These are phyloP conservation scores for Crotalaria pallida DNA, from an alignment of 306 rosid species.

Conservation along the genomic window DNA sequence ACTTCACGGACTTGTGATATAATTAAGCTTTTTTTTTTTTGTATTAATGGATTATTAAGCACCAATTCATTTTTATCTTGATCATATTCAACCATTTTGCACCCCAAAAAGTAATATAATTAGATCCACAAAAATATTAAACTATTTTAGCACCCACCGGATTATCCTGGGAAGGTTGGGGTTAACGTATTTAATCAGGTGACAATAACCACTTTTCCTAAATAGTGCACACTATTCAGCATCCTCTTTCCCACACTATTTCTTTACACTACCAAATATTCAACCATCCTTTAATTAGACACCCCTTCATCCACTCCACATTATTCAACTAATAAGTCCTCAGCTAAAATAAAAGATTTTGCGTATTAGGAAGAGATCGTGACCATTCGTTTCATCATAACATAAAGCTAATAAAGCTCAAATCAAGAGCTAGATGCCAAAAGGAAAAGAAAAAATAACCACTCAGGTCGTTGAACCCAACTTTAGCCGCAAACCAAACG, in stretches of 20 bases:
- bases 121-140: no score
- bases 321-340: slow-evolving; percentile 1
- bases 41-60: no score
- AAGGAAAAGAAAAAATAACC: no score
- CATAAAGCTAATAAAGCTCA: neutral
- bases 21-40: no score
- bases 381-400: neutral
- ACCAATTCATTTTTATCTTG: neutral
- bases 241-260: neutral
- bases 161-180: neutral
- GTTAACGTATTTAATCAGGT: neutral
- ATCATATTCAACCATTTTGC: slow-evolving; percentile 8
- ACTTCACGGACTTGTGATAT: no score
- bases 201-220: neutral
- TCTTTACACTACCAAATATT: neutral
- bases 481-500: slow-evolving; percentile 27
- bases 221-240: neutral
- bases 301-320: slow-evolving; percentile 1
- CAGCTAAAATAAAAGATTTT: neutral
- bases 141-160: neutral
- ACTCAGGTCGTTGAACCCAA: slow-evolving; percentile 29
- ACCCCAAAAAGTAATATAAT: no score
- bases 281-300: neutral
- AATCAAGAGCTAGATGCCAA: slow-evolving; percentile 18
- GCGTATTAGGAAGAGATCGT: neutral